Evolutionary conservation across 495 filamentous ascomycete species (phyloP).

Genomic region (Penicillium arizonense): DNA sequence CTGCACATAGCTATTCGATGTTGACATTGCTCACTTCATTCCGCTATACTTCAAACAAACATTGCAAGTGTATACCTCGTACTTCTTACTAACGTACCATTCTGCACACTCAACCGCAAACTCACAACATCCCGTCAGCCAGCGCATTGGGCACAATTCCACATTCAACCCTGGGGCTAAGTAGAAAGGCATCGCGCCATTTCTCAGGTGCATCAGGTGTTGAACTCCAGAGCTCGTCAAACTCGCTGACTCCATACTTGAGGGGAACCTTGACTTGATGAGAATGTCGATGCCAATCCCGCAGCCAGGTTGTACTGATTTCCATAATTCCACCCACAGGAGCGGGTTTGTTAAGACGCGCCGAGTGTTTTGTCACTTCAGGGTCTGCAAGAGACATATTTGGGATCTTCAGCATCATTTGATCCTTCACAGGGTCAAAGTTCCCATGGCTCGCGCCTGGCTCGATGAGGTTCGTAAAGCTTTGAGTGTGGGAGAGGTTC

Average conservation of each 20-base stretch:
- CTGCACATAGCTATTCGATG: slow-evolving; percentile 8
- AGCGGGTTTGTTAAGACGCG: slow-evolving; percentile 20
- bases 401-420: slow-evolving; percentile 17
- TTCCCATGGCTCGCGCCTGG: neutral
- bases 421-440: slow-evolving; percentile 20
- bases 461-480: neutral
- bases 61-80: neutral
- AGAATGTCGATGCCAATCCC: slow-evolving; percentile 18
- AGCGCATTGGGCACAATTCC: slow-evolving; percentile 13
- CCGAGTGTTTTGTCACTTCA: slow-evolving; percentile 12
- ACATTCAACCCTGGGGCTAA: slow-evolving; percentile 20
- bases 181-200: slow-evolving; percentile 21
- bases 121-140: slow-evolving; percentile 20
- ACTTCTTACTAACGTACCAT: neutral
- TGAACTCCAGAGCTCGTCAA: slow-evolving; percentile 20
- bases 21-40: no score
- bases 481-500: neutral
- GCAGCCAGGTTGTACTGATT: slow-evolving; percentile 17
- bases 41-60: no score
- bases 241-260: slow-evolving; percentile 19
- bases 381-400: slow-evolving; percentile 7
- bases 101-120: slow-evolving; percentile 25
- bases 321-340: slow-evolving; percentile 19
- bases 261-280: slow-evolving; percentile 18
- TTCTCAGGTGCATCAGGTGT: slow-evolving; percentile 10